A percentile compares a stretch with the other conserved stretches of the same genome.
Conservation (phyloP, 768 basidiomycete genomes). For the Tulasnella sp. region DNA sequence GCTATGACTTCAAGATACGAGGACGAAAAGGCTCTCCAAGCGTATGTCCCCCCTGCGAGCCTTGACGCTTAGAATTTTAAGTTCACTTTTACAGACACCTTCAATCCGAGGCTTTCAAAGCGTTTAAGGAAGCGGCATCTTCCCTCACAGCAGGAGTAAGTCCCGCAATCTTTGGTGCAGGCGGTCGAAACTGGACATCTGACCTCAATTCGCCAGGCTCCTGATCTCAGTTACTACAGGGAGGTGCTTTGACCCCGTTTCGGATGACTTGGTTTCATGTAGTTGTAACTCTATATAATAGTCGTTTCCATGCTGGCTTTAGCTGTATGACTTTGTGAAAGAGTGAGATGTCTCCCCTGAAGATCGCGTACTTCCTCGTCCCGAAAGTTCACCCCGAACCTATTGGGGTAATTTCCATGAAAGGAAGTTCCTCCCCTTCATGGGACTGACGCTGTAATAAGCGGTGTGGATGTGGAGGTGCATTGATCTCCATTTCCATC, state of each 20-base stretch:
- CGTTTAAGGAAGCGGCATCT: background rate
- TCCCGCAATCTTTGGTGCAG: background rate
- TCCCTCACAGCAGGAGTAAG: background rate
- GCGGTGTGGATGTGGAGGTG: too few relatives aligned
- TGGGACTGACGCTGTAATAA: too few relatives aligned
- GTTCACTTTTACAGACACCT: background rate
- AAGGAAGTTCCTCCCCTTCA: too few relatives aligned
- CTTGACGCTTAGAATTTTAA: background rate
- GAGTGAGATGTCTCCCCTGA: too few relatives aligned
- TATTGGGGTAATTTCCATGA: too few relatives aligned
- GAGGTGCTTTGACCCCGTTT: background rate
- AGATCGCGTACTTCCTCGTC: too few relatives aligned
- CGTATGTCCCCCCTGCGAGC: background rate
- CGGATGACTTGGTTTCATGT: background rate
- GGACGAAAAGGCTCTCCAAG: constrained; percentile 3
- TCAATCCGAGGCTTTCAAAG: background rate
- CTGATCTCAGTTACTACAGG: constrained; percentile 9
- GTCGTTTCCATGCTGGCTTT: too few relatives aligned
- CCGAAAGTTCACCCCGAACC: too few relatives aligned
- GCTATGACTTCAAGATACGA: background rate
- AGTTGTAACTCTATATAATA: too few relatives aligned
- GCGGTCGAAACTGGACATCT: background rate
- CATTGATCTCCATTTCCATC: too few relatives aligned
- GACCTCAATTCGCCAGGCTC: background rate
- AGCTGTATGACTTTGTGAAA: too few relatives aligned